These are phyloP conservation scores for Trypanosoma theileri DNA, from an alignment of 208 protist genomes.

Conservation along the genomic window DNA sequence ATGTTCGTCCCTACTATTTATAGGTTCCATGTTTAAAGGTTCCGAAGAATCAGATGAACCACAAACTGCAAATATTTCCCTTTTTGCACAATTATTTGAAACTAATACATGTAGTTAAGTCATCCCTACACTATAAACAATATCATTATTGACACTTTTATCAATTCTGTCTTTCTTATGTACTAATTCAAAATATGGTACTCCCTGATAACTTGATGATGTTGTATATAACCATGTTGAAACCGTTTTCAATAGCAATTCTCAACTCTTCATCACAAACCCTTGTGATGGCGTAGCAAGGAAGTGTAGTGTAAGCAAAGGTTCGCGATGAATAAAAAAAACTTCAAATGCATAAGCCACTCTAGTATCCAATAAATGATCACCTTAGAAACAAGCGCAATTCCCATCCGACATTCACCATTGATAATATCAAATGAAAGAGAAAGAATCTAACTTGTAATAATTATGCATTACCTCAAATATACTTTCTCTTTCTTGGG, in stretches of 20 bases:
- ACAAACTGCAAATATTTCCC: neutral
- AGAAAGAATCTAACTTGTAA: neutral
- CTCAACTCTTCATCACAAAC: conserved; percentile 4
- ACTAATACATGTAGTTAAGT: neutral
- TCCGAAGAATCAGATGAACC: neutral
- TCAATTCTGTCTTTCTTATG: neutral
- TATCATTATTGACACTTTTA: neutral
- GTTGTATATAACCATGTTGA: neutral
- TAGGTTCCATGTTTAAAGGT: neutral
- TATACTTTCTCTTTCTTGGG: neutral
- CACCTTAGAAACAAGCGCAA: neutral
- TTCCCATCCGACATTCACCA: neutral
- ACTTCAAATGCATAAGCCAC: conserved; percentile 1
- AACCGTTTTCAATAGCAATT: conserved; percentile 7
- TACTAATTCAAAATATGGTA: neutral
- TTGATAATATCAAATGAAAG: neutral
- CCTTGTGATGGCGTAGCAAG: neutral
- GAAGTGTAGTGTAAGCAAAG: neutral
- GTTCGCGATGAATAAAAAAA: neutral
- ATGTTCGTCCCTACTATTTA: neutral
- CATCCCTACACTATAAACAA: neutral
- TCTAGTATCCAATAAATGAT: conserved; percentile 2
- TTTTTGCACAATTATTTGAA: neutral
- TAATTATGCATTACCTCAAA: neutral
- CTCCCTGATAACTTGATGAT: neutral